phyloP scores from a whole-genome alignment of 2,329 filamentous ascomycete species.

The Calonectria ilicicola region DNA sequence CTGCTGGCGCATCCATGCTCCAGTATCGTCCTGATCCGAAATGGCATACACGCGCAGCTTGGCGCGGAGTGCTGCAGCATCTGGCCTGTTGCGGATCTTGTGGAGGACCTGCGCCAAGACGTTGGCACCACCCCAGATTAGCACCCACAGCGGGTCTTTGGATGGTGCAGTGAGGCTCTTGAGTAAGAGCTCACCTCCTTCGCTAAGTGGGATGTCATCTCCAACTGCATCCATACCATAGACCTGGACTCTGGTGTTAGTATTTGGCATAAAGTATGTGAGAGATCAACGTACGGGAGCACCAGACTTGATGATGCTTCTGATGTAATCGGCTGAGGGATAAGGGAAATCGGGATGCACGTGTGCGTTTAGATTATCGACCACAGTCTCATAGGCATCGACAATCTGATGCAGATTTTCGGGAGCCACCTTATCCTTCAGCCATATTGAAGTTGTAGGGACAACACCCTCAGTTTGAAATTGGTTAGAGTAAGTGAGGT shows the following conservation, averaged over 20 bases:
- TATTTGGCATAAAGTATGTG: not conserved
- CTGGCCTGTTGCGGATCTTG: conserved; percentile 38
- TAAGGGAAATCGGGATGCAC: conserved; percentile 56
- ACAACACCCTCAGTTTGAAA: conserved; percentile 58
- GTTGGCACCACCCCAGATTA: conserved; percentile 66
- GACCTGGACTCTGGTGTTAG: conserved; percentile 23
- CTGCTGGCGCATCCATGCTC: conserved; percentile 62
- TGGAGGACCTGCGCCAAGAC: conserved; percentile 60
- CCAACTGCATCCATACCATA: conserved; percentile 38
- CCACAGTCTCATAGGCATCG: conserved; percentile 55
- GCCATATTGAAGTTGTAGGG: conserved; percentile 58
- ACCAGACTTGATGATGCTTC: conserved; percentile 50
- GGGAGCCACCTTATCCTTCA: conserved; percentile 52
- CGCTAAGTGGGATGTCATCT: conserved; percentile 37
- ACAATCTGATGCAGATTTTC: conserved; percentile 51
- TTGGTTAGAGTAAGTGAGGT: conserved; percentile 58
- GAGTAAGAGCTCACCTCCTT: conserved; percentile 57
- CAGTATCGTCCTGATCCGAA: conserved; percentile 69
- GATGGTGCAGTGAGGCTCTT: conserved; percentile 35
- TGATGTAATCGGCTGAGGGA: conserved; percentile 50
- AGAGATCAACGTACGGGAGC: conserved; percentile 13
- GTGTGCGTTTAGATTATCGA: conserved; percentile 61
- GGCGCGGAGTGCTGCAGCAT: conserved; percentile 50
- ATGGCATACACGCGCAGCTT: conserved; percentile 66
- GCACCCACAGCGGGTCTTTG: conserved; percentile 60